Evolutionary conservation across 1,284 basidiomycete genomes (phyloP).

Genomic region (Cutaneotrichosporon sp.): DNA sequence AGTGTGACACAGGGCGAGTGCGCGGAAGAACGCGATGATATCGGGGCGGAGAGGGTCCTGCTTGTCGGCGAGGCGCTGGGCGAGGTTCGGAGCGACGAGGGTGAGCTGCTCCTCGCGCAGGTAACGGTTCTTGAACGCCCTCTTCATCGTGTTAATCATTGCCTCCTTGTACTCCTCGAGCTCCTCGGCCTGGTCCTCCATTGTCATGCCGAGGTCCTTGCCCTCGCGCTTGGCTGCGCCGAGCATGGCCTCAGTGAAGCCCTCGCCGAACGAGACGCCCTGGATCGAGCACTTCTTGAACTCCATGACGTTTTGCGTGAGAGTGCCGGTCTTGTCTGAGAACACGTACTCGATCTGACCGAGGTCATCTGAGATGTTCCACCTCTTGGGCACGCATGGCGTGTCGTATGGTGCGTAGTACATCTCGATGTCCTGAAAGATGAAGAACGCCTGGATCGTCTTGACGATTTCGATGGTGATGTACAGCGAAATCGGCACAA

Average conservation of each 20-base stretch:
- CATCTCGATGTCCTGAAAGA: constrained; percentile 96
- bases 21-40: constrained; percentile 83
- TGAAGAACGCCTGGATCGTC: constrained; percentile 93
- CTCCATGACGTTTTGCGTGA: constrained; percentile 97
- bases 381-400: constrained; percentile 90
- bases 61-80: constrained; percentile 68
- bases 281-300: constrained; percentile 92
- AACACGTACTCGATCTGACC: constrained; percentile 98
- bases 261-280: constrained; percentile 85
- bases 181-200: constrained; percentile 67
- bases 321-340: constrained; percentile 95
- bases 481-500: constrained; percentile 94
- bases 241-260: constrained; percentile 90
- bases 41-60: constrained; percentile 64
- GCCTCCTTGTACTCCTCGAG: constrained; percentile 67
- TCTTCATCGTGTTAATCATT: constrained; percentile 75
- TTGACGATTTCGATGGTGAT: constrained; percentile 98
- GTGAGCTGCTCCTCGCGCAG: constrained; percentile 78
- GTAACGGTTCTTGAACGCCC: constrained; percentile 86
- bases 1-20: constrained; percentile 86
- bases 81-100: constrained; percentile 80
- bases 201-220: constrained; percentile 63
- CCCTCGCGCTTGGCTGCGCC: constrained; percentile 85
- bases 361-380: constrained; percentile 97
- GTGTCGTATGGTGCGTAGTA: constrained; percentile 87